These are phyloP conservation scores for Taiozyma onychis DNA, from an alignment of 1,139 yeast genomes.

Conservation along the genomic window DNA sequence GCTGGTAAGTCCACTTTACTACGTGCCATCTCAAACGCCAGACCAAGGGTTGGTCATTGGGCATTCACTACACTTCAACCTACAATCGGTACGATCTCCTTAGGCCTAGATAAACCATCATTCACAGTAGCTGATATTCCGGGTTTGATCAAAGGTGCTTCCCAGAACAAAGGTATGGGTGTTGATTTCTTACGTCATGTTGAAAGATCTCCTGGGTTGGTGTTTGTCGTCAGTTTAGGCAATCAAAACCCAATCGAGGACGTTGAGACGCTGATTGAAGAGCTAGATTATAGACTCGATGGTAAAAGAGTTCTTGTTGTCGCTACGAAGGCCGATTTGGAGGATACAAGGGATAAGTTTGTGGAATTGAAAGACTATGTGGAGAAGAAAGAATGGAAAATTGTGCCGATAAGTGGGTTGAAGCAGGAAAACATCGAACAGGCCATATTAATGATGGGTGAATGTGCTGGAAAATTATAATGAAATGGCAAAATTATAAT, in stretches of 20 bases:
- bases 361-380: slow-evolving; percentile 38
- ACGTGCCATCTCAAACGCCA: slow-evolving; percentile 83
- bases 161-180: slow-evolving; percentile 86
- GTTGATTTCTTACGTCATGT: slow-evolving; percentile 86
- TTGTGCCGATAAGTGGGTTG: slow-evolving; percentile 81
- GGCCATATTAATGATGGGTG: slow-evolving; percentile 68
- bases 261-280: slow-evolving; percentile 53
- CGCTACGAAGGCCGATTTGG: slow-evolving; percentile 88
- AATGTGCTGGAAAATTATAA: slow-evolving; percentile 39
- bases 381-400: slow-evolving; percentile 48
- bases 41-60: slow-evolving; percentile 95
- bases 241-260: slow-evolving; percentile 56
- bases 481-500: slow-evolving; percentile 10
- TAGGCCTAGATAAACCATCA: slow-evolving; percentile 61
- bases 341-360: slow-evolving; percentile 43
- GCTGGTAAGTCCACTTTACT: slow-evolving; percentile 92
- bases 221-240: slow-evolving; percentile 79
- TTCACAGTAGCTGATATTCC: slow-evolving; percentile 98
- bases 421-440: slow-evolving; percentile 65
- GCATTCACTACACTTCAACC: slow-evolving; percentile 93
- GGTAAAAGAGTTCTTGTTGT: slow-evolving; percentile 65
- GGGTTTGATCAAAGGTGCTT: slow-evolving; percentile 87
- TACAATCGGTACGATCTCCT: slow-evolving; percentile 77
- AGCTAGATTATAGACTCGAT: slow-evolving; percentile 63
- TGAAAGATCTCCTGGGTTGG: slow-evolving; percentile 86